phyloP scores from a whole-genome alignment of 1,284 basidiomycete genomes.

The Moesziomyces globuligerus region DNA sequence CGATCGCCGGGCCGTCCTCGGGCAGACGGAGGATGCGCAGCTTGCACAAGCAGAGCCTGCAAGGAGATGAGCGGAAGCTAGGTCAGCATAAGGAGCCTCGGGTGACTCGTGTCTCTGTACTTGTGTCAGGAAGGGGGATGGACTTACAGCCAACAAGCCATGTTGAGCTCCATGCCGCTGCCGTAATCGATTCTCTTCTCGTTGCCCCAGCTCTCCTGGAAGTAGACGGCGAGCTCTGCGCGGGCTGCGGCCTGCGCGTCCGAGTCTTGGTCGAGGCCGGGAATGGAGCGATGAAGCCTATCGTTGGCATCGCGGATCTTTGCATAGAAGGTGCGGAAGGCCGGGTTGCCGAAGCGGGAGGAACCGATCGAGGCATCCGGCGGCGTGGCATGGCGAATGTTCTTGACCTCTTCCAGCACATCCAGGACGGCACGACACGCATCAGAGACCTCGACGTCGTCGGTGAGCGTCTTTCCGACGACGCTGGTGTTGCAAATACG shows the following conservation, averaged over 20 bases:
- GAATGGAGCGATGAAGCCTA: slow-evolving; percentile 34
- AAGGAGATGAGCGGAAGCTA: not conserved
- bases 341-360: slow-evolving; percentile 96
- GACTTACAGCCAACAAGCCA: slow-evolving; percentile 92
- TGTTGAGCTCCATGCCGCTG: slow-evolving; percentile 98
- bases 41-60: slow-evolving; percentile 77
- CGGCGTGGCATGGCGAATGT: slow-evolving; percentile 75
- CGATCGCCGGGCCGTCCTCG: slow-evolving; percentile 80
- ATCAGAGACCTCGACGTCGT: slow-evolving; percentile 64
- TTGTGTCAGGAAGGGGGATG: no score
- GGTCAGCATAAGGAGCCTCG: not conserved
- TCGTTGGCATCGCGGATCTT: slow-evolving; percentile 76
- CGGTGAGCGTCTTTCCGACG: slow-evolving; percentile 78
- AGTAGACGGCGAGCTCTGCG: slow-evolving; percentile 74
- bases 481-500: slow-evolving; percentile 80
- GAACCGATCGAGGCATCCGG: slow-evolving; percentile 84
- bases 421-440: slow-evolving; percentile 56
- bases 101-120: no score
- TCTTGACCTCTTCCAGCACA: slow-evolving; percentile 45
- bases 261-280: slow-evolving; percentile 65
- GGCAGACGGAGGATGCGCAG: slow-evolving; percentile 74
- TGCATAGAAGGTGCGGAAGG: slow-evolving; percentile 91
- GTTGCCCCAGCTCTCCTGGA: slow-evolving; percentile 90
- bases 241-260: slow-evolving; percentile 30
- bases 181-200: slow-evolving; percentile 94